Base-by-base conservation (phyloP, 1,139 yeast genomes). In the Williopsis jadinii region DNA sequence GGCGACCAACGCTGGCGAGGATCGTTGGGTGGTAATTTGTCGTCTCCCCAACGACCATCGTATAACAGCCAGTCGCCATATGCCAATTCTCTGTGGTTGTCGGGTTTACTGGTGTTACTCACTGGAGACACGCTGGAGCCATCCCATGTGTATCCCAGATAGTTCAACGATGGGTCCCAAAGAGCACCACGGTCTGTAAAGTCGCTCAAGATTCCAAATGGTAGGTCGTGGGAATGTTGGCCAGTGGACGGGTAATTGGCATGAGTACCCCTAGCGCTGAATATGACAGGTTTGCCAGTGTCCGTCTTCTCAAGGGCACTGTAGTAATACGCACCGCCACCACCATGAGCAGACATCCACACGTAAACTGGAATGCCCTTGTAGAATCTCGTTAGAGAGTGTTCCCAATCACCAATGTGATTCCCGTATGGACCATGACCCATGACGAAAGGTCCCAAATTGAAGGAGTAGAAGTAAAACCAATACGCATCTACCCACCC, bases 291-390 rank as follows among this genome's bases (percentile, higher is more conserved):
- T 41, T 83, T 67, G 32, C 58, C 58, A 2, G 58, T 52, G 41
- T 75, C 77, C 43, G 74, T 73, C 56, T 83, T 84, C 56, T 88
- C 96, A 47, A 88, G 64, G 28, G 87, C 84, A 26, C 75, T 70
- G 58, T 80, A 90, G 50, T 73, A 72, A 60, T 83, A 92, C 0
- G 95, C 97, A 19, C 90, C 84, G 4, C 98, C 98, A 10, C 97
- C 97, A 1, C 97, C 95, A 62, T 92, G 98, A 1, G 97, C 97
- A 28, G 95, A 84, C 95, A 92, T 85, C 97, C 97, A 92, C n/a
- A 90, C 79, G 44, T 84, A 75, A n/a, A 80, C 71, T 0, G 98
- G 97, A 46, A 71, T 66, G 0, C 96, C 95, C 5, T 84, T 73
- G 52, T 80, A 75, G 59, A 85, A 92, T 30, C 98, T 68, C 11